phyloP scores from a whole-genome alignment of 2,329 filamentous ascomycete species.

The Ascochyta rabiei region DNA sequence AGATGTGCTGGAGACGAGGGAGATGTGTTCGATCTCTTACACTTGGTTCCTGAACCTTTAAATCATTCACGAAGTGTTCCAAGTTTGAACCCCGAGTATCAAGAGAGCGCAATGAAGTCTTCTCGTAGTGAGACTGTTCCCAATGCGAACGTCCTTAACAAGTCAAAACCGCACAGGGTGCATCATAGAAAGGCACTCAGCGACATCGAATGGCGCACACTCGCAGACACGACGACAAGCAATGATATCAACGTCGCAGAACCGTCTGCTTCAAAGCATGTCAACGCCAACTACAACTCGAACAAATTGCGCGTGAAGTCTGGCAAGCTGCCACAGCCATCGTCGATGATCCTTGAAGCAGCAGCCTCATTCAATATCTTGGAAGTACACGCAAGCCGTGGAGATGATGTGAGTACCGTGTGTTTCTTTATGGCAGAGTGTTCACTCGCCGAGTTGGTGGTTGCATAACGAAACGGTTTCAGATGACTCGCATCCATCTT shows the following conservation, averaged over 20 bases:
- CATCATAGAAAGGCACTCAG: constrained; percentile 25
- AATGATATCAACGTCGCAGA: constrained; percentile 22
- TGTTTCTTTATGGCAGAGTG: constrained; percentile 24
- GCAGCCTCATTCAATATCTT: constrained; percentile 17
- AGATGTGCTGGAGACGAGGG: constrained; percentile 12
- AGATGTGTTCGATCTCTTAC: constrained; percentile 11
- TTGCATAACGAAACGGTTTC: constrained; percentile 39
- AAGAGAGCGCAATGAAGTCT: constrained; percentile 34
- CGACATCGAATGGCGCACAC: constrained; percentile 27
- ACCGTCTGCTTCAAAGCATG: constrained; percentile 25
- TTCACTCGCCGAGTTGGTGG: constrained; percentile 24
- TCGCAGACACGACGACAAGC: constrained; percentile 20
- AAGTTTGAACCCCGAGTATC: constrained; percentile 12
- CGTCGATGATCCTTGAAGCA: constrained; percentile 31
- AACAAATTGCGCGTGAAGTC: constrained; percentile 25
- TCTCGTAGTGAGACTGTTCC: constrained; percentile 32
- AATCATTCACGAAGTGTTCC: constrained; percentile 26
- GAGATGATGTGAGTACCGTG: constrained; percentile 40
- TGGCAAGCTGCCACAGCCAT: constrained; percentile 28
- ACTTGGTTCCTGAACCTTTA: constrained; percentile 21
- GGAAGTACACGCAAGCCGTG: constrained; percentile 20
- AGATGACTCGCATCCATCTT: constrained; percentile 20
- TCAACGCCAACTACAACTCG: constrained; percentile 27
- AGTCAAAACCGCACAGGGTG: constrained; percentile 28
- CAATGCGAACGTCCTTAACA: constrained; percentile 22